Evolutionary conservation across 1,284 basidiomycete genomes (phyloP).

Genomic region (Cutaneotrichosporon sp.): DNA sequence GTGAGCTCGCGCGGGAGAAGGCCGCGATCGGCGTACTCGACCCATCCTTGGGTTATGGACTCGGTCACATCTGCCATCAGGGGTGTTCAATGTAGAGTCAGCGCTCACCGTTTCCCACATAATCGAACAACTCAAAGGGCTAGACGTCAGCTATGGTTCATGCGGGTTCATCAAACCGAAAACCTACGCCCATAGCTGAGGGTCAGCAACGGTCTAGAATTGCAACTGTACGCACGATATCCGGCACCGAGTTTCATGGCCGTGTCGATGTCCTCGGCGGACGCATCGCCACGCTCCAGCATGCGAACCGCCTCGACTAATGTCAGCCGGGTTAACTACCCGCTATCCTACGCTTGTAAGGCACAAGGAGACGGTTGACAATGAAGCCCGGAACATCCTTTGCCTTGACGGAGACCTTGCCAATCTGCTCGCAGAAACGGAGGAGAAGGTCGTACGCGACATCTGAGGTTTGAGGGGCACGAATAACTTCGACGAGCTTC

Average conservation of each 20-base stretch:
- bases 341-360: slow-evolving; percentile 50
- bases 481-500: slow-evolving; percentile 57
- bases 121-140: slow-evolving; percentile 56
- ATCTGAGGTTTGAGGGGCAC: slow-evolving; percentile 51
- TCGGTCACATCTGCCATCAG: slow-evolving; percentile 40
- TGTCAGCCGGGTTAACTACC: not conserved
- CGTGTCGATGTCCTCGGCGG: slow-evolving; percentile 55
- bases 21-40: slow-evolving; percentile 49
- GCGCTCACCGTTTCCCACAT: slow-evolving; percentile 53
- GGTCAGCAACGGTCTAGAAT: too few relatives aligned
- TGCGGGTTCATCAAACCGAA: too few relatives aligned
- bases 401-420: slow-evolving; percentile 55
- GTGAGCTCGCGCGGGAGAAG: slow-evolving; percentile 51
- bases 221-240: slow-evolving; percentile 32
- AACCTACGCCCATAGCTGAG: too few relatives aligned
- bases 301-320: slow-evolving; percentile 56
- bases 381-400: slow-evolving; percentile 56
- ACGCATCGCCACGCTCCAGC: slow-evolving; percentile 57
- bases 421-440: slow-evolving; percentile 53
- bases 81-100: not conserved
- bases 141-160: slow-evolving; percentile 19
- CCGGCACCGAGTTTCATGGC: slow-evolving; percentile 60
- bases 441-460: slow-evolving; percentile 51
- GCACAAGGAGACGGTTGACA: slow-evolving; percentile 54
- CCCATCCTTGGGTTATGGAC: slow-evolving; percentile 54